These are phyloP conservation scores for Torulaspora pretoriensis DNA, from an alignment of 1,139 yeast species.

Conservation along the genomic window DNA sequence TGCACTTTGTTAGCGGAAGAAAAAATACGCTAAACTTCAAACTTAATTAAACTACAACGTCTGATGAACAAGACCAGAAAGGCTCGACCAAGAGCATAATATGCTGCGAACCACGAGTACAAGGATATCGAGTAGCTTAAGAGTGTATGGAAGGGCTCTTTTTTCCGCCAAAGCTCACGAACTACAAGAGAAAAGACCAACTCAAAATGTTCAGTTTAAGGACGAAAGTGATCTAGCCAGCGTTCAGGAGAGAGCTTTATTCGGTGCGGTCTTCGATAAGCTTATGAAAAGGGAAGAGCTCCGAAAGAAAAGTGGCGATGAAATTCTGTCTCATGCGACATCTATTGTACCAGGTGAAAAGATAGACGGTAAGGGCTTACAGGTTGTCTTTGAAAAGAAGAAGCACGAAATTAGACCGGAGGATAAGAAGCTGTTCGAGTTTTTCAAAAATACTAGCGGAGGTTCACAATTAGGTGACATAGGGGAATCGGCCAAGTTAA, in stretches of 20 bases:
- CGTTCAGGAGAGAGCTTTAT: conserved; percentile 21
- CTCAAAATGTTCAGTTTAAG: conserved; percentile 15
- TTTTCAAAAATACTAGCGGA: conserved; percentile 17
- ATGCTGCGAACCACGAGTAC: conserved; percentile 4
- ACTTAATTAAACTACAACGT: background rate
- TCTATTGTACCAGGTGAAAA: conserved; percentile 8
- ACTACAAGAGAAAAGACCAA: background rate
- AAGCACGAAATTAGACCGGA: conserved; percentile 12
- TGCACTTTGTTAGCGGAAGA: background rate
- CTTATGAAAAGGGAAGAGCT: conserved; percentile 22
- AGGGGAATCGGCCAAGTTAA: conserved; percentile 19
- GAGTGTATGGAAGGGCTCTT: background rate
- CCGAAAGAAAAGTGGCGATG: conserved; percentile 14
- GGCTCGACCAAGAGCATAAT: background rate
- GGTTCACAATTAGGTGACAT: conserved; percentile 9
- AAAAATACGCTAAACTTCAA: background rate
- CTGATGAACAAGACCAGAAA: background rate
- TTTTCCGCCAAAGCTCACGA: background rate
- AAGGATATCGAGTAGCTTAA: background rate
- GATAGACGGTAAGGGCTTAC: conserved; percentile 15
- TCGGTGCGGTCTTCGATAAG: conserved; percentile 22
- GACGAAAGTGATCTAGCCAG: conserved; percentile 20
- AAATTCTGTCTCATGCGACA: conserved; percentile 12
- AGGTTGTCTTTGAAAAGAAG: conserved; percentile 21
- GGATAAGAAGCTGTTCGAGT: conserved; percentile 17